phyloP scores from a whole-genome alignment of 352 stramenopile genomes.

The Aphanomyces astaci region DNA sequence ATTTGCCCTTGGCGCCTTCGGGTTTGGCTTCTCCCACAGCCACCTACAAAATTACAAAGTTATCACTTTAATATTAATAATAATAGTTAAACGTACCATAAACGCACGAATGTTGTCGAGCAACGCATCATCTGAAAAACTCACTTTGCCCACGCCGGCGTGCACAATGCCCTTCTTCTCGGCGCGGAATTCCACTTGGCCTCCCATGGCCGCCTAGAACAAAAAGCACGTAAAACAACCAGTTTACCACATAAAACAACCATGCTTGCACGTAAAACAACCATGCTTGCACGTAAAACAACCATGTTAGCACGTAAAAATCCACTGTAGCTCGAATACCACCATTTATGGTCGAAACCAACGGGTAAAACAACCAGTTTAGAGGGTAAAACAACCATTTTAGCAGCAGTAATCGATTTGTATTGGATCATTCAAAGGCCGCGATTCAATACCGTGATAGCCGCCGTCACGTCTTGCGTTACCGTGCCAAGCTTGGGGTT shows the following conservation, averaged over 20 bases:
- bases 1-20: constrained; percentile 89
- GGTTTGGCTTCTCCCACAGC: constrained; percentile 86
- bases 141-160: constrained; percentile 82
- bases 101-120: constrained; percentile 89
- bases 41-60: too few relatives aligned
- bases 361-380: too few relatives aligned
- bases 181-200: constrained; percentile 83
- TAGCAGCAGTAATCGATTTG: too few relatives aligned
- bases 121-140: constrained; percentile 83
- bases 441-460: constrained; percentile 36
- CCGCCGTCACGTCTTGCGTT: constrained; percentile 81
- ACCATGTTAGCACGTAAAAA: too few relatives aligned
- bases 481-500: constrained; percentile 97
- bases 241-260: too few relatives aligned
- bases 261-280: too few relatives aligned
- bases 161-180: constrained; percentile 89
- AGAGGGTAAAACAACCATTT: too few relatives aligned
- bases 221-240: too few relatives aligned
- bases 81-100: constrained; percentile 50
- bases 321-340: too few relatives aligned
- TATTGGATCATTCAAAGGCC: neutral
- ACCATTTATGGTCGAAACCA: too few relatives aligned
- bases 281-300: too few relatives aligned
- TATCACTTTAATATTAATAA: too few relatives aligned
- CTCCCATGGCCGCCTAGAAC: constrained; percentile 58